Evolutionary conservation across 148 eudicot genomes (phyloP), one percentile per base, ranked within the genome.

Genomic region (Nepenthes gracilis): DNA sequence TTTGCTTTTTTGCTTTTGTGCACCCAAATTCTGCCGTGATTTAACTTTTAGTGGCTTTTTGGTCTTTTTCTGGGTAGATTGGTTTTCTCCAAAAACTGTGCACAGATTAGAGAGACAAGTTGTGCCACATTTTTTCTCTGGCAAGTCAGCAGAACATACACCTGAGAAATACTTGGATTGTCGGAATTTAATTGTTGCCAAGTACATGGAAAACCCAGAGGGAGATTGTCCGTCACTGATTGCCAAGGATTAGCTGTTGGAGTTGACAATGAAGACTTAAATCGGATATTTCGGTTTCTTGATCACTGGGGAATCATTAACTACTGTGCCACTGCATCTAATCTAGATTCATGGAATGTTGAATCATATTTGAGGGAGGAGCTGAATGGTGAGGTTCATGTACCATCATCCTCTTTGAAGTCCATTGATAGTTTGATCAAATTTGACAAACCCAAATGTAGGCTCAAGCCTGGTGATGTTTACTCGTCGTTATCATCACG

Each of bases 301-400:
- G 94, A 92, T 67, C 90, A 88, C 56, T 92, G 98, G 98, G 98
- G 98, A 33, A 82, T 92, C 64, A 81, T 88, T 37, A 88, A 88
- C 63, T 88, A 85, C 61, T 88, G 85, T 79, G 88, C 86, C 35
- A 68, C 79, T 33, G 67, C 68, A 57, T 71, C 77, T 43, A 74
- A 58, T 67, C 72, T 47, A 35, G 85, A 78, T 61, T 36, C 67
- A 37, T 78, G 57, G 70, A 78, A 70, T 71, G 70, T 80, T 62
- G 82, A 75, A 13, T 72, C 79, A 4, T 72, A 67, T 70, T 72
- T 92, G 59, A 75, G 68, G 52, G 98, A 85, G 80, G 94, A 88
- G 67, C 47, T 78, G 37, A 88, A 70, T 66, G 85, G 88, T 52
- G 96, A 92, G 67, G 83, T 92, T 78, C 77, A 69, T 36, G 98